phyloP scores from a whole-genome alignment of 306 rosid genomes.

The Acmispon strigosus region DNA sequence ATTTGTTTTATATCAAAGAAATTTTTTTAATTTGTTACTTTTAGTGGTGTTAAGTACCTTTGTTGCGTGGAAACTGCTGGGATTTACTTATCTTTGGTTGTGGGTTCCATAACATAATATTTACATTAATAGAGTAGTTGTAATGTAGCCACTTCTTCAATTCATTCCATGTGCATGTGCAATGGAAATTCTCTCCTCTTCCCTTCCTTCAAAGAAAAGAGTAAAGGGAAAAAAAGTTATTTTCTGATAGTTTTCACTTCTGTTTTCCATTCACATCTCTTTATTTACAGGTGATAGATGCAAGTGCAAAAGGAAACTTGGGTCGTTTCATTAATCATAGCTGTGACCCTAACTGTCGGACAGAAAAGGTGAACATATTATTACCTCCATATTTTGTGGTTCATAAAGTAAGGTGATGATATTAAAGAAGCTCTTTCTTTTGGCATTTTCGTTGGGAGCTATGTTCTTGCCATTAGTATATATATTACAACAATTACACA shows the following conservation, averaged over 20 bases:
- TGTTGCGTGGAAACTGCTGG: background rate
- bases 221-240: background rate
- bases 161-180: background rate
- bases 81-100: background rate
- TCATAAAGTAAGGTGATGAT: background rate
- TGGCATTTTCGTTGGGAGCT: background rate
- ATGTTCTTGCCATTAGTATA: background rate
- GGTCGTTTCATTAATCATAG: conserved; percentile 99
- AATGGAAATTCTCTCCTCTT: background rate
- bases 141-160: background rate
- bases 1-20: background rate
- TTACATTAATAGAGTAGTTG: background rate
- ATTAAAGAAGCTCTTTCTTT: background rate
- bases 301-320: conserved; percentile 96
- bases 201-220: background rate
- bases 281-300: conserved; percentile 88
- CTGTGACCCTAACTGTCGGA: conserved; percentile 95
- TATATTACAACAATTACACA: background rate
- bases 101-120: background rate
- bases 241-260: background rate
- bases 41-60: background rate
- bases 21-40: background rate
- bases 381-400: background rate
- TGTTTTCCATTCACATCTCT: conserved; percentile 12
- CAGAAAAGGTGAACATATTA: conserved; percentile 74